phyloP scores from a whole-genome alignment of 2,329 filamentous ascomycete genomes.

The Epicoccum nigrum region DNA sequence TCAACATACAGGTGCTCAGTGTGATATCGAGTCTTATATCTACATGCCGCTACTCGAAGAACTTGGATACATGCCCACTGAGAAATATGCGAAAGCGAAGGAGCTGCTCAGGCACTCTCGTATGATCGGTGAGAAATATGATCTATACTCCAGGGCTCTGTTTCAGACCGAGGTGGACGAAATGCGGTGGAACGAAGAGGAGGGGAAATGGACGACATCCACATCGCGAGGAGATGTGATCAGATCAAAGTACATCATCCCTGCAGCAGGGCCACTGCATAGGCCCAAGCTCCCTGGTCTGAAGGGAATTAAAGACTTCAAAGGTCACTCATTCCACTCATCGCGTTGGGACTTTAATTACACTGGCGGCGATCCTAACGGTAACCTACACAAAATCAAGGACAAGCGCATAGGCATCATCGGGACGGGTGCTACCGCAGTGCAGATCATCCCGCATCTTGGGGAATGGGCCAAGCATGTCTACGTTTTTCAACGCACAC shows the following conservation, averaged over 20 bases:
- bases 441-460: conserved; percentile 47
- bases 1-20: conserved; percentile 19
- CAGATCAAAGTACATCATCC: conserved; percentile 49
- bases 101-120: conserved; percentile 57
- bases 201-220: conserved; percentile 37
- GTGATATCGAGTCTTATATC: conserved; percentile 40
- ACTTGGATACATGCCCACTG: conserved; percentile 59
- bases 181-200: conserved; percentile 56
- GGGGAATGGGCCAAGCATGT: conserved; percentile 58
- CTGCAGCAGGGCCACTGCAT: conserved; percentile 51
- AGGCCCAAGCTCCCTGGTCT: conserved; percentile 48
- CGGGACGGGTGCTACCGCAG: conserved; percentile 42
- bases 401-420: conserved; percentile 46
- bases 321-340: conserved; percentile 40
- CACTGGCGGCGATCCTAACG: conserved; percentile 32
- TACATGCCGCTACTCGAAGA: conserved; percentile 40
- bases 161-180: conserved; percentile 56
- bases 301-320: conserved; percentile 29
- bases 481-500: conserved; percentile 64
- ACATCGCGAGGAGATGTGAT: conserved; percentile 37
- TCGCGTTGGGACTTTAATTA: conserved; percentile 35
- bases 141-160: conserved; percentile 51
- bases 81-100: conserved; percentile 54
- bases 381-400: conserved; percentile 42
- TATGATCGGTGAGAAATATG: conserved; percentile 53